These are phyloP conservation scores for Phytophthora citrophthora DNA, from an alignment of 352 stramenopile genomes.

Conservation along the genomic window DNA sequence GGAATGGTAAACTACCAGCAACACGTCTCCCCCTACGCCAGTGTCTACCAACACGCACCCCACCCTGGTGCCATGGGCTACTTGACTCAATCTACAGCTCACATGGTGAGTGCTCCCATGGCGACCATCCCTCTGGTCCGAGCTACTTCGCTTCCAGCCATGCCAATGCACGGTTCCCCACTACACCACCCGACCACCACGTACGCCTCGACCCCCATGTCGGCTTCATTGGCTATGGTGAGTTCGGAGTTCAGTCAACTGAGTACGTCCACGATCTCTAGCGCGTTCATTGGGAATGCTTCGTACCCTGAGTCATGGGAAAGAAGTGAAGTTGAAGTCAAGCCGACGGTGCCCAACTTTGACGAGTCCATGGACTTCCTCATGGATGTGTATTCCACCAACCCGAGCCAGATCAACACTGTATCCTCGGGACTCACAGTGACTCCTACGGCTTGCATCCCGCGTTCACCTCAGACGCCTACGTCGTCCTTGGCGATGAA, in stretches of 20 bases:
- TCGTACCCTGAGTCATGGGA: constrained; percentile 44
- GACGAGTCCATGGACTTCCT: constrained; percentile 87
- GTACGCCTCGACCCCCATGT: constrained; percentile 12
- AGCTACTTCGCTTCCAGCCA: constrained; percentile 26
- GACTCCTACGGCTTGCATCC: constrained; percentile 35
- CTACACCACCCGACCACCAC: constrained; percentile 19
- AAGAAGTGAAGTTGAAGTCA: constrained; percentile 21
- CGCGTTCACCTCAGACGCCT: constrained; percentile 29
- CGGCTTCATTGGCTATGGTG: constrained; percentile 20
- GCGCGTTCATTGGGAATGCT: constrained; percentile 43
- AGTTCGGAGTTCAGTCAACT: constrained; percentile 49
- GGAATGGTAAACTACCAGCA: constrained; percentile 12
- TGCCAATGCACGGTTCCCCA: constrained; percentile 15
- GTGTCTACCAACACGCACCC: constrained; percentile 21
- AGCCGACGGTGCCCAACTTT: constrained; percentile 58
- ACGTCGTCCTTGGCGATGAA: constrained; percentile 25
- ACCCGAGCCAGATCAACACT: constrained; percentile 50
- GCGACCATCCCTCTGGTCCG: constrained; percentile 14
- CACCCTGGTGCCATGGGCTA: constrained; percentile 25
- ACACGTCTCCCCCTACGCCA: constrained; percentile 14
- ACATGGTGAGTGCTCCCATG: constrained; percentile 11
- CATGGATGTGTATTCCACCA: constrained; percentile 71
- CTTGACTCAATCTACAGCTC: not conserved
- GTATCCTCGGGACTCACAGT: constrained; percentile 15
- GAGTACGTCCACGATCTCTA: constrained; percentile 48